A percentile compares a stretch with the other conserved stretches of the same genome.
These are phyloP conservation scores for Nicotiana otophora DNA, from an alignment of 257 asterid genomes.

Conservation along the genomic window DNA sequence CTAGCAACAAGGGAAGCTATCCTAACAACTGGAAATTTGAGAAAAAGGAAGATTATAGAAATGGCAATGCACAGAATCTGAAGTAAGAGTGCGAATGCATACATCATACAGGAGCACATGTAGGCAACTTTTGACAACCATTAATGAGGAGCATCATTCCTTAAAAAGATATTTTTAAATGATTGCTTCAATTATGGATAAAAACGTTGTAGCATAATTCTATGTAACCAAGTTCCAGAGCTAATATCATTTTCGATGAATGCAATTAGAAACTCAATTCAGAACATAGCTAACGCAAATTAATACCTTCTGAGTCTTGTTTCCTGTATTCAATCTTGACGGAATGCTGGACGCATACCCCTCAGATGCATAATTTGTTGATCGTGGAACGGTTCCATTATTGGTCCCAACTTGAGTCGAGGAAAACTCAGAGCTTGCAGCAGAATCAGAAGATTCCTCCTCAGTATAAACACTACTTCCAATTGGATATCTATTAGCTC, in stretches of 20 bases:
- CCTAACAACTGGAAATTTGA: neutral
- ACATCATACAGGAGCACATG: neutral
- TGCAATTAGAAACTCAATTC: neutral
- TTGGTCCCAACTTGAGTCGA: constrained; percentile 30
- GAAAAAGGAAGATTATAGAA: neutral
- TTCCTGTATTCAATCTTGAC: constrained; percentile 17
- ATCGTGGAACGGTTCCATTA: constrained; percentile 20
- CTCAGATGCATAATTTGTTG: constrained; percentile 22
- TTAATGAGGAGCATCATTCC: neutral
- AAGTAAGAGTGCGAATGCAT: neutral
- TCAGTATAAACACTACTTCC: constrained; percentile 31
- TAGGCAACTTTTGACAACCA: neutral
- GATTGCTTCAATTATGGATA: neutral
- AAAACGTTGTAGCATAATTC: neutral
- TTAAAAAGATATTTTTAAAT: neutral
- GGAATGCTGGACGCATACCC: constrained; percentile 25
- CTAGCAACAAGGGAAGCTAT: neutral
- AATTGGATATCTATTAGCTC: constrained; percentile 28
- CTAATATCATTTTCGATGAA: neutral
- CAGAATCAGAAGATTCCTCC: constrained; percentile 46
- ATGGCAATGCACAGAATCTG: neutral
- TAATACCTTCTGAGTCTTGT: constrained; percentile 23
- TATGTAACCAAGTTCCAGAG: neutral
- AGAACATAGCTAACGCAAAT: neutral
- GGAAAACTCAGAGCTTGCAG: constrained; percentile 46